Base-by-base conservation (phyloP, 2,329 filamentous ascomycete genomes). In the Cryphonectria japonica region DNA sequence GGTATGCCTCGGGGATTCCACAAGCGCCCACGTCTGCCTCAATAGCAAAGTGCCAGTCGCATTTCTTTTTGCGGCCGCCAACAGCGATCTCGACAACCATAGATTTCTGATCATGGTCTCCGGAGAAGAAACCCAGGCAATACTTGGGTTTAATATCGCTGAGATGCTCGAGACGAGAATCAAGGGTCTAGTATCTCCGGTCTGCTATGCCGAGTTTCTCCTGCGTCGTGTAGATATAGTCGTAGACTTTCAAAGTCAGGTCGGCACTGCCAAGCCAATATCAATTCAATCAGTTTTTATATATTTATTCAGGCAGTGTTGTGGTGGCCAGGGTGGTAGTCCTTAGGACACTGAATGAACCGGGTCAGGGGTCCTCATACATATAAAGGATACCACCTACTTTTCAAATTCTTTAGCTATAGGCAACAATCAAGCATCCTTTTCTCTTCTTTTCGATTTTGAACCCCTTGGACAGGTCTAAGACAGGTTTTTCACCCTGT, bases 31-130 rank as follows among this genome's bases (percentile, higher is more conserved):
- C 71, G 7, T 78, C 76, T 4, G 78, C 75, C 14, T 77, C 67
- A 0, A 79, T 77, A 37, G 77, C 76, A 2, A 84, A 63, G 3
- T 77, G 77, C 83, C 83, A 84, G 71, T 84, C 82, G 11, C 80
- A 73, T 3, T 69, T 69, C 57, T 82, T 79, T 67, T 78, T 76
- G 3, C 79, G 76, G 57, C 79, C 80, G 8, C 78, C 72, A 22
- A 75, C 78, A 1, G 75, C 72, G 16, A 80, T 70, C 46, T 79
- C 76, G 4, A 75, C 70, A 11, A 68, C 69, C 34, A 69, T 46
- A 22, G 34, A 22, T 32, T 63, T 63, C n/a, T 46, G 43, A 68
- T 41, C 69, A 22, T 57, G 73, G 19, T 72, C 72, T n/a, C 71
- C 73, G 19, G 73, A 67, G 46, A 68, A 74, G 34, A 71, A 69